Percentiles rank a stretch among this genome's conserved stretches.
These are phyloP conservation scores for Ettlia oleoabundans DNA, from an alignment of 139 green algal genomes.

Conservation along the genomic window DNA sequence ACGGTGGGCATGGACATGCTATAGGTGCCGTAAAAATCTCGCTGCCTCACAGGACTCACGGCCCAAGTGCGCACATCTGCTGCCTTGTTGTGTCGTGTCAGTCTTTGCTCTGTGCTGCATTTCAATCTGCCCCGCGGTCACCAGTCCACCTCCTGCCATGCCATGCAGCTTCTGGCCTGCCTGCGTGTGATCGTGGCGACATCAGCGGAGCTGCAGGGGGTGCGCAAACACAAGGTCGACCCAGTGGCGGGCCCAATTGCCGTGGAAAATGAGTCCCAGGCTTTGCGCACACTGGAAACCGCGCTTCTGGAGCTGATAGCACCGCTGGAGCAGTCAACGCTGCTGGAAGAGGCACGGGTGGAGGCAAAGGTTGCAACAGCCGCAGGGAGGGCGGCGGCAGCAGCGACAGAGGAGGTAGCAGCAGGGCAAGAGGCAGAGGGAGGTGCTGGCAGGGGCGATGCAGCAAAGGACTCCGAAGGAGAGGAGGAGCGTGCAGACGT, in stretches of 20 bases:
- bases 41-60: too few species aligned
- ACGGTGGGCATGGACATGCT: too few species aligned
- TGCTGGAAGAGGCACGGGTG: too few species aligned
- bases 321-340: conserved; percentile 8
- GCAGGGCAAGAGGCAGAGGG: not conserved
- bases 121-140: too few species aligned
- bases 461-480: too few species aligned
- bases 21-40: too few species aligned
- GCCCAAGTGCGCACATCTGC: too few species aligned
- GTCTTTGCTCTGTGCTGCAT: too few species aligned
- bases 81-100: too few species aligned
- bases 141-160: too few species aligned
- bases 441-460: not conserved
- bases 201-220: conserved; percentile 17
- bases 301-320: conserved; percentile 32
- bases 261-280: conserved; percentile 36
- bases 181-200: conserved; percentile 39
- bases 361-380: not conserved
- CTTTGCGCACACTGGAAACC: conserved; percentile 30
- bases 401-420: not conserved
- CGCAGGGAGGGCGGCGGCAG: not conserved
- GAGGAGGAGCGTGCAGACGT: too few species aligned
- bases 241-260: conserved; percentile 19
- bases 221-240: not conserved
- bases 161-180: conserved; percentile 46